Evolutionary conservation across 768 basidiomycete species (phyloP).

Genomic region (Trametes cinnabarina): DNA sequence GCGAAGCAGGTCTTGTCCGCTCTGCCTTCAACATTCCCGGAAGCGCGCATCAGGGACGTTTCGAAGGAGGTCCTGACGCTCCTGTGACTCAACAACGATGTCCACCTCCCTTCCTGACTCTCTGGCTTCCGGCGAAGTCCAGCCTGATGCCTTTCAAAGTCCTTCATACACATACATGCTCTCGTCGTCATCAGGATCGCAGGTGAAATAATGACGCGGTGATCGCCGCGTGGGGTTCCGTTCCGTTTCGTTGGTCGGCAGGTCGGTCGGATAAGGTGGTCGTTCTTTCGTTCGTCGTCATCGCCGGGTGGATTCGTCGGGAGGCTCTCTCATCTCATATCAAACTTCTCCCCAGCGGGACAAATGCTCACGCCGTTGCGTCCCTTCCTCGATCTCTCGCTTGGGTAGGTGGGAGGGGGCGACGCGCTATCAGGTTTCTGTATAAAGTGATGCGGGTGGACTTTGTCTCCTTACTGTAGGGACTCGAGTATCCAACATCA

Average conservation of each 20-base stretch:
- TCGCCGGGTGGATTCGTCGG: not conserved
- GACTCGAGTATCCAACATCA: conserved; percentile 10
- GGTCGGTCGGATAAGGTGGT: not conserved
- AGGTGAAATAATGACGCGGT: conserved; percentile 12
- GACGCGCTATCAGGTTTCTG: not conserved
- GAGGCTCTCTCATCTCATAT: not conserved
- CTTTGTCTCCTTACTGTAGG: conserved; percentile 17
- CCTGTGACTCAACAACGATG: conserved; percentile 14
- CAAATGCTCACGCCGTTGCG: not conserved
- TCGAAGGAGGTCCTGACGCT: conserved; percentile 18
- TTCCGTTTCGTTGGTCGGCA: not conserved
- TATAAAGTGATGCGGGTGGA: not conserved
- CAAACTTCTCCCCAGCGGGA: not conserved
- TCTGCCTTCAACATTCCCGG: conserved; percentile 49
- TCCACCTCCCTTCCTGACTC: not conserved
- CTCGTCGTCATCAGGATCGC: not conserved
- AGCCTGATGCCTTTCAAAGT: not conserved
- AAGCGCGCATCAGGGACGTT: conserved; percentile 52
- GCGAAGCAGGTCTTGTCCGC: conserved; percentile 40
- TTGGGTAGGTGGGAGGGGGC: no score
- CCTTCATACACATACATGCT: not conserved
- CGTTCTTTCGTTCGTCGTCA: not conserved
- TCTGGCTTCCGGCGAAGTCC: no score
- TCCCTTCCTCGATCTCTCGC: no score
- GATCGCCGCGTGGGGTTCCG: not conserved